Conservation (phyloP, 2,329 filamentous ascomycete species). For the Colletotrichum sansevieriae region DNA sequence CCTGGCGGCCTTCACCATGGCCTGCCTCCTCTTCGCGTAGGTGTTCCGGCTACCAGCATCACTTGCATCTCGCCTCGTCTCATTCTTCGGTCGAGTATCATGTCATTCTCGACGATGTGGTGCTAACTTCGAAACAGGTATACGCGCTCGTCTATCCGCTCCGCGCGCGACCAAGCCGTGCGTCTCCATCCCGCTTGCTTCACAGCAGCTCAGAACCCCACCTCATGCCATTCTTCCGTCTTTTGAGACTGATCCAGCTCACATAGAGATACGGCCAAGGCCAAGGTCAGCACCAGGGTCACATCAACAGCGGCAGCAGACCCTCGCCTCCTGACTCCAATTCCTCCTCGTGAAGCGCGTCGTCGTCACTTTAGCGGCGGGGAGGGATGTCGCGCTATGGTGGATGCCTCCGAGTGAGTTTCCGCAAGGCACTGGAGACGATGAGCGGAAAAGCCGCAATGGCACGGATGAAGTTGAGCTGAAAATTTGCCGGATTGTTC, state of each 20-base stretch:
- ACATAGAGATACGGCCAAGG: slow-evolving; percentile 31
- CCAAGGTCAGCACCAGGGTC: slow-evolving; percentile 19
- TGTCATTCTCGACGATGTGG: neutral
- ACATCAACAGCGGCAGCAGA: slow-evolving; percentile 8
- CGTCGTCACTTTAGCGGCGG: too few species aligned
- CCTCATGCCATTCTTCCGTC: neutral
- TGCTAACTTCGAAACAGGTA: slow-evolving; percentile 48
- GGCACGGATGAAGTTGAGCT: neutral
- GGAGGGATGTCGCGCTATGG: too few species aligned
- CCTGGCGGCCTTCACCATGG: slow-evolving; percentile 67
- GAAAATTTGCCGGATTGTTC: neutral
- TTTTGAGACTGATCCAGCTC: neutral
- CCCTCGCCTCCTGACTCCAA: neutral
- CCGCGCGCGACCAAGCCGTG: slow-evolving; percentile 53
- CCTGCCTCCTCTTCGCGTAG: slow-evolving; percentile 62
- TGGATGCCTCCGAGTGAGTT: too few species aligned
- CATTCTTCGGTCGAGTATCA: neutral
- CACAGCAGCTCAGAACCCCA: neutral
- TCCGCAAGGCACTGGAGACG: too few species aligned
- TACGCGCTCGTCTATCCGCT: slow-evolving; percentile 57
- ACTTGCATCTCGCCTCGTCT: neutral
- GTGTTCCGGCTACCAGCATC: slow-evolving; percentile 22
- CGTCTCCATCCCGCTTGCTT: slow-evolving; percentile 27
- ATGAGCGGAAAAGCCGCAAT: too few species aligned
- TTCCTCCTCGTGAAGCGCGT: neutral